These are phyloP conservation scores for Gleditsia sinensis DNA, from an alignment of 306 rosid genomes.

Conservation along the genomic window DNA sequence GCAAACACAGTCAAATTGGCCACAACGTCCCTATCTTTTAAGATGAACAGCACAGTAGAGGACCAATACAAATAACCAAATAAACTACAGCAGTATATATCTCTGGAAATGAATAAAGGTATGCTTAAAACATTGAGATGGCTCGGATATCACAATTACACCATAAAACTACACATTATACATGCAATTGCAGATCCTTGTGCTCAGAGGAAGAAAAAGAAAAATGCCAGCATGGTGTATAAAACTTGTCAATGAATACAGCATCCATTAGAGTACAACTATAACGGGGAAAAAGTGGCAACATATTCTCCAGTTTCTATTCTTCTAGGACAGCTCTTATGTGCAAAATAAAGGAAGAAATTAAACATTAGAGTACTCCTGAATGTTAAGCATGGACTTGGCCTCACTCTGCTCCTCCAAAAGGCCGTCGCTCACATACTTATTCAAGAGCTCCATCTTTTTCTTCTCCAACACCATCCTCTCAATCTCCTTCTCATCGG, in stretches of 20 bases:
- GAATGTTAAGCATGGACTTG: conserved; percentile 82
- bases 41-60: not conserved
- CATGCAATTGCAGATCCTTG: not conserved
- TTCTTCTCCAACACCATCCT: conserved; percentile 95
- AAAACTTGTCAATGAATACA: conserved; percentile 6
- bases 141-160: not conserved
- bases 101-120: not conserved
- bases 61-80: not conserved
- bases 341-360: not conserved
- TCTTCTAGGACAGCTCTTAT: conserved; percentile 11
- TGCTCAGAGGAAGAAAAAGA: conserved; percentile 2
- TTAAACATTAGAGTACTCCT: conserved; percentile 34
- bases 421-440: conserved; percentile 67
- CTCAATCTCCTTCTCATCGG: conserved; percentile 90
- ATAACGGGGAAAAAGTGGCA: not conserved
- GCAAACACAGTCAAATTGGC: not conserved
- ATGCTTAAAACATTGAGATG: not conserved
- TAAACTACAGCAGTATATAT: not conserved
- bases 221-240: not conserved
- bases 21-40: not conserved
- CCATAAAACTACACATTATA: not conserved
- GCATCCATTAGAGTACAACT: conserved; percentile 27
- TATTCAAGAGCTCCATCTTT: conserved; percentile 73
- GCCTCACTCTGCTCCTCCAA: conserved; percentile 79
- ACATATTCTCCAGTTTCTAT: not conserved